Evolutionary conservation across 2,329 filamentous ascomycete genomes (phyloP), one percentile per base, ranked within the genome.

Genomic region (Fusarium clavum): DNA sequence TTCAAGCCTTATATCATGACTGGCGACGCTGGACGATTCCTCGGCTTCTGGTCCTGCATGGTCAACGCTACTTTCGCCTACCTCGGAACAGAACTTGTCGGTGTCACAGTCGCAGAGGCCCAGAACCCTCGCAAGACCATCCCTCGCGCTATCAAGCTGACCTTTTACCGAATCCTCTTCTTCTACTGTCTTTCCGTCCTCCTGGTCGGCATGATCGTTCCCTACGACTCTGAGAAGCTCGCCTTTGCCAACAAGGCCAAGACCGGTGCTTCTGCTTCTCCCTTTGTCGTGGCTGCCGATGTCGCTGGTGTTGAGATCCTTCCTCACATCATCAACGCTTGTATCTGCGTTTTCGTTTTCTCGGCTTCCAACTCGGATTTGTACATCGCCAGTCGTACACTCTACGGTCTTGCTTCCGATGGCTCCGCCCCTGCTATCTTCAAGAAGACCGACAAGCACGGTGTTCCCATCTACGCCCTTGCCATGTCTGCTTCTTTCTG

Each of bases 1-100:
- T 81, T 81, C 63, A 78, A 74, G 13, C 68, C 75, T 22, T 76
- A 73, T 49, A 45, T 78, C 30, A 78, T 74, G 58, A 45, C 56
- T 0, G 73, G 70, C 2, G 75, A 76, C 8, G 46, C 75, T 12
- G 88, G 88, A 18, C 81, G 83, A 56, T 91, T 91, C 80, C 79
- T 88, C 45, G 88, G 83, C 14, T 88, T 91, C 80, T 93, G 91
- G 90, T 88, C 86, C 11, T 90, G 89, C 47, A 88, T 94, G 82
- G 89, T 93, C 72, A 92, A 90, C 25, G 92, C 92, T 2, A 92
- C 91, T 6, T 94, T 94, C 72, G 92, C 92, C 60, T 94, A 92
- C 77, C 85, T 94, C 7, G 92, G 91, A 63, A 92, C 91, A 5
- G 92, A 94, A 76, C 83, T 94, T 45, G 90, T 94, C 53, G 92